Evolutionary conservation across 257 asterid genomes (phyloP).

Genomic region (Solanum dulcamara): DNA sequence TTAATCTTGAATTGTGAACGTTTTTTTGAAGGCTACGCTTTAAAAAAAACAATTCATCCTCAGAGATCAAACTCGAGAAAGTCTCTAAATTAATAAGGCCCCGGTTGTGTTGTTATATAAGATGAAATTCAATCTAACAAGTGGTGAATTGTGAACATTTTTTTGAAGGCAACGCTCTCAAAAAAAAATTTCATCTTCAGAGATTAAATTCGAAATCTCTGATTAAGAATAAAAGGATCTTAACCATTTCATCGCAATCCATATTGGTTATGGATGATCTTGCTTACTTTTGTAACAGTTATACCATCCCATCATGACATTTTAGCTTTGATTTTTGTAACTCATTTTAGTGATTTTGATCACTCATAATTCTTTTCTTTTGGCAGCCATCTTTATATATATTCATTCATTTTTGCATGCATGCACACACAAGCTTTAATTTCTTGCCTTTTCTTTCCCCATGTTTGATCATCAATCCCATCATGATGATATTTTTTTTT

Average conservation of each 20-base stretch:
- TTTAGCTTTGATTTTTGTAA: constrained; percentile 2
- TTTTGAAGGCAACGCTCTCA: neutral
- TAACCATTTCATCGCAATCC: neutral
- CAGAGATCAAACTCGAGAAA: too few species aligned
- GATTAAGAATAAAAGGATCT: neutral
- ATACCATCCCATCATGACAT: constrained; percentile 38
- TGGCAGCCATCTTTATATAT: constrained; percentile 5
- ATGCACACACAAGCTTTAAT: constrained; percentile 23
- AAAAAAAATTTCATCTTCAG: too few species aligned
- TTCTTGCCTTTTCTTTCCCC: constrained; percentile 4
- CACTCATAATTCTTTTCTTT: constrained; percentile 1
- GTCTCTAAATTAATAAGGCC: too few species aligned
- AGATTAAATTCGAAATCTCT: neutral
- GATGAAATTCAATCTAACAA: too few species aligned
- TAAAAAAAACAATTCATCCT: too few species aligned
- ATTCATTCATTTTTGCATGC: constrained; percentile 33
- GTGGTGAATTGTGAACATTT: too few species aligned
- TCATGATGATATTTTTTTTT: neutral
- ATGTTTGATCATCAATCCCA: constrained; percentile 1
- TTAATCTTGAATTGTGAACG: too few species aligned
- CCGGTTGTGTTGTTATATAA: too few species aligned
- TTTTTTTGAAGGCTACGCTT: too few species aligned
- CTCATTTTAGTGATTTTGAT: neutral
- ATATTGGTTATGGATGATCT: neutral
- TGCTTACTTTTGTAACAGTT: constrained; percentile 30